A percentile compares a stretch with the other conserved stretches of the same genome.
Conservation (phyloP, 1,284 basidiomycete species). For the Mycosarcoma maydis region DNA sequence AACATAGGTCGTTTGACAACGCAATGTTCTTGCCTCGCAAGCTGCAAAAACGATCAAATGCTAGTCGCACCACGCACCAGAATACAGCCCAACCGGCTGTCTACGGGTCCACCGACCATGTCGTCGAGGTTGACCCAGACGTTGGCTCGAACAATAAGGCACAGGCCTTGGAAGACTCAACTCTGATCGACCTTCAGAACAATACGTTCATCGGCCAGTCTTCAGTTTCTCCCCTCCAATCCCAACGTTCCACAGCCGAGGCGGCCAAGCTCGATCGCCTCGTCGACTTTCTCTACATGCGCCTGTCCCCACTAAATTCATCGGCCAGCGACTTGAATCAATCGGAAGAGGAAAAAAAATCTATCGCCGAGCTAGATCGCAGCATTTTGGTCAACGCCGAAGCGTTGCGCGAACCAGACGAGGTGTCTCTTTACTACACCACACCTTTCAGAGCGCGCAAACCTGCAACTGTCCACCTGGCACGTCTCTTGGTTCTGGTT, state of each 20-base stretch:
- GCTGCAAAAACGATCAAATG: constrained; percentile 20
- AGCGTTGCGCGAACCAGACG: too few relatives aligned
- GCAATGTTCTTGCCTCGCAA: constrained; percentile 36
- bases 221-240: not conserved
- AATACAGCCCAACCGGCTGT: not conserved
- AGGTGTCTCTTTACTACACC: too few relatives aligned
- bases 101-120: too few relatives aligned
- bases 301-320: constrained; percentile 12
- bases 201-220: not conserved
- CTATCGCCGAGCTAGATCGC: not conserved
- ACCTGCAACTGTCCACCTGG: constrained; percentile 9
- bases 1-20: not conserved
- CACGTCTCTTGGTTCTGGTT: constrained; percentile 7
- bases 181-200: not conserved
- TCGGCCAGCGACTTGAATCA: not conserved
- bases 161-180: not conserved
- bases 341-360: too few relatives aligned
- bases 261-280: constrained; percentile 26
- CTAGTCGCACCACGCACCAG: not conserved
- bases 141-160: not conserved
- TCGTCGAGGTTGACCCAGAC: too few relatives aligned
- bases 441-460: not conserved
- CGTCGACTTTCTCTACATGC: constrained; percentile 15
- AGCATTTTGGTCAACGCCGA: not conserved
- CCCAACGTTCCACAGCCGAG: not conserved